phyloP scores from a whole-genome alignment of 768 basidiomycete species.

The Leccinum fibrillosum region DNA sequence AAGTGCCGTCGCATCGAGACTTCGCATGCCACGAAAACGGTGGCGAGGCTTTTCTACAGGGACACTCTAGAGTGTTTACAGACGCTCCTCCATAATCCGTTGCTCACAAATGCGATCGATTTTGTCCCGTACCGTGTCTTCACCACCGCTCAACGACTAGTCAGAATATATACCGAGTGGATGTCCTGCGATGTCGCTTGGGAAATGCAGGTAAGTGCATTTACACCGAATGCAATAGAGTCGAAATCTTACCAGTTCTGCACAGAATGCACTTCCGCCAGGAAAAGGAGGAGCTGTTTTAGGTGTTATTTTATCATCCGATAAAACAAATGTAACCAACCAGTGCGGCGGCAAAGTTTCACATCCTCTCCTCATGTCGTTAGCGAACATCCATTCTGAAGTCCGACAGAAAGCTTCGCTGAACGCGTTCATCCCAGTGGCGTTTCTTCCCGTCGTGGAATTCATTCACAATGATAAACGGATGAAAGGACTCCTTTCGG shows the following conservation, averaged over 20 bases:
- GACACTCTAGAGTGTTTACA: not conserved
- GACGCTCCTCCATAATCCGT: not conserved
- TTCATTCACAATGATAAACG: too few relatives aligned
- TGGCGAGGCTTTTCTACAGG: not conserved
- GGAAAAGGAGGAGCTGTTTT: not conserved
- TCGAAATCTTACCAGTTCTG: not conserved
- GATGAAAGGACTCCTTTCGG: too few relatives aligned
- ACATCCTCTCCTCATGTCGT: too few relatives aligned
- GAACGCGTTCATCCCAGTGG: too few relatives aligned
- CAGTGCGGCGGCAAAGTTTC: not conserved
- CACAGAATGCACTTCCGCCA: not conserved
- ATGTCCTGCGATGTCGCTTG: conserved; percentile 21
- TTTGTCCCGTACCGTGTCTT: not conserved
- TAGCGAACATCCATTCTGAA: too few relatives aligned
- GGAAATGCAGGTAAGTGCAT: conserved; percentile 21
- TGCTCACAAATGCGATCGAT: conserved; percentile 4
- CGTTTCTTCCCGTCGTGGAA: too few relatives aligned
- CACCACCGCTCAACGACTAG: not conserved
- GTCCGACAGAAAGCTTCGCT: too few relatives aligned
- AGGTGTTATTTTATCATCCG: not conserved
- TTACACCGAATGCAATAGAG: not conserved
- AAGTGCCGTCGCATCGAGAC: not conserved
- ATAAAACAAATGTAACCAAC: not conserved
- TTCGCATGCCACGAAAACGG: not conserved
- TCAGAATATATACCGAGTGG: not conserved